A percentile compares a stretch with the other conserved stretches of the same genome.
Conservation (phyloP, 2,329 filamentous ascomycete species). For the Sporothrix curviconia region DNA sequence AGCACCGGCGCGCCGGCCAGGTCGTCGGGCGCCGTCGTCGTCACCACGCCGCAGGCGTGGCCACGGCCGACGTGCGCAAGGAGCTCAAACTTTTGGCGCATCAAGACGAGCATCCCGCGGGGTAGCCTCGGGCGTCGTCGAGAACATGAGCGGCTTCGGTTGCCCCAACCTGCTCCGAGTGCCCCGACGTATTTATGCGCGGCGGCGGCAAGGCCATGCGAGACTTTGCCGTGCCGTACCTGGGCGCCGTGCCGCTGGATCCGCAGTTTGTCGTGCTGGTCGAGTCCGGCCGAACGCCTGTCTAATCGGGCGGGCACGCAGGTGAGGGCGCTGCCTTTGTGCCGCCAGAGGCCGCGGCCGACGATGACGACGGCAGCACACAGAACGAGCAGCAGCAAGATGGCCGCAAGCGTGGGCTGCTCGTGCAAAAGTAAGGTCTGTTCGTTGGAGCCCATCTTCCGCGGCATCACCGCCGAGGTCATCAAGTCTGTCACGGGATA, state of each 20-base stretch:
- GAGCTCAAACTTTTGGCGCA: slow-evolving; percentile 92
- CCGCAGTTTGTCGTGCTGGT: slow-evolving; percentile 83
- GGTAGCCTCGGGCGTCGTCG: slow-evolving; percentile 83
- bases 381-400: slow-evolving; percentile 6
- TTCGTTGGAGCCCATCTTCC: slow-evolving; percentile 63
- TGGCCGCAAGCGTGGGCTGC: slow-evolving; percentile 28
- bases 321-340: slow-evolving; percentile 49
- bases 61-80: slow-evolving; percentile 88
- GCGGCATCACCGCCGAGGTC: slow-evolving; percentile 52
- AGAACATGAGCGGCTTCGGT: slow-evolving; percentile 96
- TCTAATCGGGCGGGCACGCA: slow-evolving; percentile 63
- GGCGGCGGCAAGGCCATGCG: slow-evolving; percentile 82
- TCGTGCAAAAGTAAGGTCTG: slow-evolving; percentile 71
- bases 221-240: slow-evolving; percentile 78
- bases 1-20: slow-evolving; percentile 56
- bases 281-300: slow-evolving; percentile 61
- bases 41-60: slow-evolving; percentile 92
- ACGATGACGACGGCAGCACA: not conserved
- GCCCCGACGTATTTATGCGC: slow-evolving; percentile 87
- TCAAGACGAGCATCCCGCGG: slow-evolving; percentile 73
- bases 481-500: too few species aligned
- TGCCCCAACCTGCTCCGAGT: slow-evolving; percentile 73
- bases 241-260: slow-evolving; percentile 87
- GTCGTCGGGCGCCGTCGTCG: slow-evolving; percentile 84
- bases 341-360: slow-evolving; percentile 19